A percentile compares a stretch with the other conserved stretches of the same genome.
These are phyloP conservation scores for Aspergillus chevalieri DNA, from an alignment of 2,329 filamentous ascomycete species.

Conservation along the genomic window DNA sequence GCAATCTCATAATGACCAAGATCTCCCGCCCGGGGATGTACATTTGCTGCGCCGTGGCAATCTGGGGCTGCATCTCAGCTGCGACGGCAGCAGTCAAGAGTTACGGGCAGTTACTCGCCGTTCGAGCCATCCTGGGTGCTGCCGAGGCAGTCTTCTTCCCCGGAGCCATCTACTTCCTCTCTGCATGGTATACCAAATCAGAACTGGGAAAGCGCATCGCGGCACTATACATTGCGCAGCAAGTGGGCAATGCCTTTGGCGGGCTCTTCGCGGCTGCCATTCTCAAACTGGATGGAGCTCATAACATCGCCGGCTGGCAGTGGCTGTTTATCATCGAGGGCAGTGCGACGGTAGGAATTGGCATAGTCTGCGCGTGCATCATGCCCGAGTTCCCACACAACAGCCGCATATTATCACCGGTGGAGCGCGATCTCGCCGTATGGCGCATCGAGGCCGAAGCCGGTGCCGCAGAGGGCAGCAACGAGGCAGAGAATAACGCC, in stretches of 20 bases:
- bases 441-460: conserved; percentile 29
- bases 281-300: conserved; percentile 16
- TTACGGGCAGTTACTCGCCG: conserved; percentile 50
- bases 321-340: conserved; percentile 28
- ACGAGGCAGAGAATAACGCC: conserved; percentile 11
- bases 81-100: conserved; percentile 46
- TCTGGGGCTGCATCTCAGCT: conserved; percentile 51
- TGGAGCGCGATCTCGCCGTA: conserved; percentile 17
- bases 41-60: conserved; percentile 48
- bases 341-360: conserved; percentile 21
- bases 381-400: conserved; percentile 40
- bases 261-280: conserved; percentile 23
- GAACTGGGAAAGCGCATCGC: conserved; percentile 26
- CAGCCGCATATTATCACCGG: conserved; percentile 23
- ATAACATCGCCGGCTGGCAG: conserved; percentile 18
- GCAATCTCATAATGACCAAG: conserved; percentile 48
- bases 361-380: conserved; percentile 27
- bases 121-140: conserved; percentile 56
- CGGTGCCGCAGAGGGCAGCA: conserved; percentile 32
- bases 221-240: conserved; percentile 23
- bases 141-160: conserved; percentile 58
- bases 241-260: conserved; percentile 21
- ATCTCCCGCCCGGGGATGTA: conserved; percentile 47
- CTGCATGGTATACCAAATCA: conserved; percentile 36
- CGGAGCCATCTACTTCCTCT: conserved; percentile 36